A percentile compares a stretch with the other conserved stretches of the same genome.
Conservation (phyloP, 768 basidiomycete genomes). For the Psilocybe cubensis region DNA sequence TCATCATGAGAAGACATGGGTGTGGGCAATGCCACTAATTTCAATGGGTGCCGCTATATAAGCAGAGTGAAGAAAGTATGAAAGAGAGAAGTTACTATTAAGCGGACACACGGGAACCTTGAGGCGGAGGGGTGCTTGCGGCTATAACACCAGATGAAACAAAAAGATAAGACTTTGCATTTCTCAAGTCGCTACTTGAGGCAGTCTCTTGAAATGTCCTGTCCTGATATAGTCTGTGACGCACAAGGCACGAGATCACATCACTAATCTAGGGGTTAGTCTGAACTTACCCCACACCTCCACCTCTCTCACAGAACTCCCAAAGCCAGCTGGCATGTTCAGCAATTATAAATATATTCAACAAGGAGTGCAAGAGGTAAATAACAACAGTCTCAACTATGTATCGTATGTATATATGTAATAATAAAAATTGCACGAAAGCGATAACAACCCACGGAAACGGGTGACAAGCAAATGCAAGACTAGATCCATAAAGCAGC, state of each 20-base stretch:
- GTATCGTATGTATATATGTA: conserved; percentile 28
- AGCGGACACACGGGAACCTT: conserved; percentile 34
- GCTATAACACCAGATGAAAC: conserved; percentile 13
- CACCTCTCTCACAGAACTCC: conserved; percentile 7
- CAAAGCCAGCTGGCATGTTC: conserved; percentile 20
- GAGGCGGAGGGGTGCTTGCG: conserved; percentile 12
- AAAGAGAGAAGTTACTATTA: conserved; percentile 58
- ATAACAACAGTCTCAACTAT: conserved; percentile 19
- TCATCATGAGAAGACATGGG: conserved; percentile 34
- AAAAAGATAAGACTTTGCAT: conserved; percentile 29
- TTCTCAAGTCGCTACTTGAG: conserved; percentile 33
- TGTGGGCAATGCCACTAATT: conserved; percentile 16
- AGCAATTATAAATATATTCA: conserved; percentile 3
- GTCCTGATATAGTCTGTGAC: conserved; percentile 21
- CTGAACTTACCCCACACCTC: conserved; percentile 11
- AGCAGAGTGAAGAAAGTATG: conserved; percentile 33
- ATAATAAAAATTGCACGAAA: conserved; percentile 22
- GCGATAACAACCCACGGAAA: conserved; percentile 25
- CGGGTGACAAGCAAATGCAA: conserved; percentile 24
- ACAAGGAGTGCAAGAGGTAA: conserved; percentile 7
- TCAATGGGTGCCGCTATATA: conserved; percentile 3
- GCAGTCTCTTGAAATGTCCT: conserved; percentile 33
- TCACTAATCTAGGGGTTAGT: neutral
- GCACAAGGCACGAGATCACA: conserved; percentile 27
- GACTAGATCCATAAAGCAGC: conserved; percentile 28